Conservation (phyloP, 2,329 filamentous ascomycete species). For the Clonostachys solani region DNA sequence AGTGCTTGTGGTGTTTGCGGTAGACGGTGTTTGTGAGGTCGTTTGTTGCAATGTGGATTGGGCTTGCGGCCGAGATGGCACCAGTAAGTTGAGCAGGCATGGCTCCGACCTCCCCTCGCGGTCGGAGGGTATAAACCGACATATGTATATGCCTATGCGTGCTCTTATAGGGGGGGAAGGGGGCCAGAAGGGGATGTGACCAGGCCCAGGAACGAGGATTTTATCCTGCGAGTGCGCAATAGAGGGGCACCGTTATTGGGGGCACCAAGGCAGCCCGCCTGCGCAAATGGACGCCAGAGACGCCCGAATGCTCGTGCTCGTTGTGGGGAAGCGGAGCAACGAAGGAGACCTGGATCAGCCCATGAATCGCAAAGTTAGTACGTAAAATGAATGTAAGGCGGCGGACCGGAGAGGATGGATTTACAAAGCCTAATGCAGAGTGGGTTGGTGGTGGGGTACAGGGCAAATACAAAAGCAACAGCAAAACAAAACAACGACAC, state of each 20-base stretch:
- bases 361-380: slow-evolving; percentile 15
- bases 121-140: slow-evolving; percentile 2
- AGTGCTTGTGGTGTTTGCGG: slow-evolving; percentile 52
- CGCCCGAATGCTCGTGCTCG: background rate
- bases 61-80: slow-evolving; percentile 28
- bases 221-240: slow-evolving; percentile 1
- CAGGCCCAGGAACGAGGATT: background rate
- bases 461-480: background rate
- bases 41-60: slow-evolving; percentile 26
- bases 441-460: background rate
- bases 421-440: no score
- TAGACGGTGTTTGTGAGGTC: slow-evolving; percentile 24
- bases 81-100: slow-evolving; percentile 34
- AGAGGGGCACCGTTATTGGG: background rate
- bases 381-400: slow-evolving; percentile 26
- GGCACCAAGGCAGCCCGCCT: no score
- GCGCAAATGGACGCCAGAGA: no score
- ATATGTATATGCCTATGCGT: slow-evolving; percentile 1
- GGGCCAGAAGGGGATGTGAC: background rate
- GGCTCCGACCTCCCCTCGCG: slow-evolving; percentile 9
- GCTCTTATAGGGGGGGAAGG: background rate
- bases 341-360: slow-evolving; percentile 2
- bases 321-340: slow-evolving; percentile 4
- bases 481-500: background rate
- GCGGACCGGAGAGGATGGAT: slow-evolving; percentile 17